These are phyloP conservation scores for Fusarium graminum DNA, from an alignment of 2,329 filamentous ascomycete species.

Conservation along the genomic window DNA sequence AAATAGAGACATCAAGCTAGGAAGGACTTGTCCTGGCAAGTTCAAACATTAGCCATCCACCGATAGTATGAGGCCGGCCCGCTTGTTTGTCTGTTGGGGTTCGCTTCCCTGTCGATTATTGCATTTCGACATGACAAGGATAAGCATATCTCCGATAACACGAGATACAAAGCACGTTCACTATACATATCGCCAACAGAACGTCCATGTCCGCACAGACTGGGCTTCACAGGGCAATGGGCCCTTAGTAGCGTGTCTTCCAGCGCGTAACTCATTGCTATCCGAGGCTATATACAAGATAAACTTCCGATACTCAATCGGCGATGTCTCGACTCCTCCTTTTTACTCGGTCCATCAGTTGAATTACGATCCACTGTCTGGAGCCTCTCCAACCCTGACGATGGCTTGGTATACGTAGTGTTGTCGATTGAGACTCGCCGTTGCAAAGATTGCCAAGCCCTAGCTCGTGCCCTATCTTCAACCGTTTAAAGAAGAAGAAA, in stretches of 20 bases:
- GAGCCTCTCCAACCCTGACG: constrained; percentile 22
- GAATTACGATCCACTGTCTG: constrained; percentile 11
- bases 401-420: constrained; percentile 14
- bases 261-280: constrained; percentile 39
- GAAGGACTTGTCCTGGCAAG: constrained; percentile 37
- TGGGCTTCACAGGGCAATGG: constrained; percentile 12
- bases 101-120: constrained; percentile 28
- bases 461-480: constrained; percentile 34
- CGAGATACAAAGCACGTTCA: constrained; percentile 30
- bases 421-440: constrained; percentile 39
- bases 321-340: constrained; percentile 29
- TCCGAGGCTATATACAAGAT: constrained; percentile 40
- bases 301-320: constrained; percentile 17
- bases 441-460: constrained; percentile 39
- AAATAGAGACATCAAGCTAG: constrained; percentile 30
- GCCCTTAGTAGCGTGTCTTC: constrained; percentile 11
- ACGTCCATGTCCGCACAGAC: constrained; percentile 40
- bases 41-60: constrained; percentile 27
- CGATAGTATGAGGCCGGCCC: constrained; percentile 32
- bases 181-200: constrained; percentile 33
- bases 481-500: constrained; percentile 25
- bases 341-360: constrained; percentile 34
- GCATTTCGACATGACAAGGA: constrained; percentile 35
- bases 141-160: constrained; percentile 18
- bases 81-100: constrained; percentile 29